Evolutionary conservation across 306 rosid genomes (phyloP).

Genomic region (Malus orientalis): DNA sequence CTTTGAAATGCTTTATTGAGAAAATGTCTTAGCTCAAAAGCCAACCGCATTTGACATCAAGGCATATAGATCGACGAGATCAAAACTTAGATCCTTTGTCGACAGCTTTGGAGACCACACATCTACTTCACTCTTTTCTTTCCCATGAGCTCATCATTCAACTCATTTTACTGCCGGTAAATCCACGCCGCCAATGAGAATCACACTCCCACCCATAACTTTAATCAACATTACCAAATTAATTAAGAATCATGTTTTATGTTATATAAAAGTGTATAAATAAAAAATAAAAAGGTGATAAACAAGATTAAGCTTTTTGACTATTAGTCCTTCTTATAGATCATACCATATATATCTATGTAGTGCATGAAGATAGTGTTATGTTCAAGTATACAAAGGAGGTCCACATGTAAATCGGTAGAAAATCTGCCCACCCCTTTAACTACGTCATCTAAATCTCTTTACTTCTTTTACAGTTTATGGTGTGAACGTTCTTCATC

Average conservation of each 20-base stretch:
- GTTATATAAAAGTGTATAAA: constrained; percentile 5
- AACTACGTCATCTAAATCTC: constrained; percentile 24
- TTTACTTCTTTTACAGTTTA: constrained; percentile 22
- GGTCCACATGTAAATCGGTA: constrained; percentile 30
- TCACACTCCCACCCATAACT: neutral
- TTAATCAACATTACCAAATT: neutral
- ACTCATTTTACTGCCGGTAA: constrained; percentile 42
- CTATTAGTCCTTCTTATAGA: constrained; percentile 37
- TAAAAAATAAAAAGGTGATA: constrained; percentile 12
- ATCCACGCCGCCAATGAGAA: constrained; percentile 7
- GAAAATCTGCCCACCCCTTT: constrained; percentile 67
- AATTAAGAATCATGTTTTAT: neutral
- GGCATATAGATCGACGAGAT: constrained; percentile 34
- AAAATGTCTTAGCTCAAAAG: constrained; percentile 38
- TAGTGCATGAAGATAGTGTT: constrained; percentile 49
- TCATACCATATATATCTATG: constrained; percentile 6
- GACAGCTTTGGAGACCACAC: constrained; percentile 78
- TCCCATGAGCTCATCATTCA: constrained; percentile 58
- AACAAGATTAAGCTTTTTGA: constrained; percentile 40
- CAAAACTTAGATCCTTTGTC: constrained; percentile 80
- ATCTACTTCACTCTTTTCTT: constrained; percentile 36
- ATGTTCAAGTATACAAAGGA: constrained; percentile 46
- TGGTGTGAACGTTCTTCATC: constrained; percentile 7
- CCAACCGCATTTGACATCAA: constrained; percentile 70
- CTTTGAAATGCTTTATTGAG: constrained; percentile 25